A percentile compares a stretch with the other conserved stretches of the same genome.
Evolutionary conservation across 441 rosid genomes (phyloP).

Genomic region (Gossypium aridum): DNA sequence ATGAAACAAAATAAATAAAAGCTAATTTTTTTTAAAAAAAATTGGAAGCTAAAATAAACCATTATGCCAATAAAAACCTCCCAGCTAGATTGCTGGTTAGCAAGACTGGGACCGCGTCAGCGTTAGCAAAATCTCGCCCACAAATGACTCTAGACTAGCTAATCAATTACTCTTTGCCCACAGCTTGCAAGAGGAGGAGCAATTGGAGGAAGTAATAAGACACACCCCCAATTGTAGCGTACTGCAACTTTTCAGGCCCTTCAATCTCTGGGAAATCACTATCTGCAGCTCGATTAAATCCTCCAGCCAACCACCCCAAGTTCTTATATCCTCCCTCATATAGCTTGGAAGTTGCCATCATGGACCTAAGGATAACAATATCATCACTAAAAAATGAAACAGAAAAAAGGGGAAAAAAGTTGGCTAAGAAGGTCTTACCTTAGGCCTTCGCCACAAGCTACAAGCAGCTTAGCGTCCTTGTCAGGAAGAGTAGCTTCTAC

Average conservation of each 20-base stretch:
- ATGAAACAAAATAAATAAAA: no score
- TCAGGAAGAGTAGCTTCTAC: conserved; percentile 54
- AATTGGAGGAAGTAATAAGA: conserved; percentile 65
- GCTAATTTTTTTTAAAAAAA: no score
- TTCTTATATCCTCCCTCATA: conserved; percentile 21
- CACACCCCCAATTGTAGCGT: conserved; percentile 79
- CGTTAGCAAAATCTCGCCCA: neutral
- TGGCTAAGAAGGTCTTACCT: conserved; percentile 32
- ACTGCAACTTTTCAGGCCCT: conserved; percentile 69
- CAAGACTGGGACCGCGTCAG: neutral
- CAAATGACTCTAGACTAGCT: neutral
- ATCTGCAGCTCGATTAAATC: conserved; percentile 48
- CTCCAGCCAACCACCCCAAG: conserved; percentile 63
- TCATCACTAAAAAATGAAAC: neutral
- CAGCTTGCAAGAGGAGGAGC: conserved; percentile 45
- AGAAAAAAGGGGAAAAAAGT: neutral
- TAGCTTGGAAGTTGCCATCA: conserved; percentile 59
- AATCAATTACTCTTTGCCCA: conserved; percentile 26
- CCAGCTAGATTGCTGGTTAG: neutral
- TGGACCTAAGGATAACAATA: conserved; percentile 35
- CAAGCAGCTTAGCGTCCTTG: conserved; percentile 55
- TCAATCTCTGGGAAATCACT: conserved; percentile 58
- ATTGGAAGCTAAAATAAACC: no score
- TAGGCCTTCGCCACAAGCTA: conserved; percentile 88
- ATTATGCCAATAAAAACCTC: neutral